Base-by-base conservation (phyloP, 345 rosid genomes). In the Corchorus capsularis region DNA sequence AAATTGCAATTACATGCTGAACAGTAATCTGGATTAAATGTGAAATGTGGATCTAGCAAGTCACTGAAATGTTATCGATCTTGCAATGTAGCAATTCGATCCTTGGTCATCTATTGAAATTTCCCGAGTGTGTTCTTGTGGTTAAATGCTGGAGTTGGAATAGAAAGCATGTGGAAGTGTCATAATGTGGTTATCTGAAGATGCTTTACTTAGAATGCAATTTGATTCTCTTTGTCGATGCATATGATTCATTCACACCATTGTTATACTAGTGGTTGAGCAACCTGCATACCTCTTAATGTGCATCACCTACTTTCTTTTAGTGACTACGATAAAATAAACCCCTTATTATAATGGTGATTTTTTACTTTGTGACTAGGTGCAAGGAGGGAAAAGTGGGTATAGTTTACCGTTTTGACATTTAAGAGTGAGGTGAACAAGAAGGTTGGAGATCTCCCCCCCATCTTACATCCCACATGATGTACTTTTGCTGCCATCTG, bases 291-390 rank as follows among this genome's bases (percentile, higher is more conserved):
- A 60, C 17, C 39, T 11, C 37, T 64, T 41, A 39, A 64, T 41
- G 69, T 64, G 69, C 50, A 39, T 11, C 41, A 41, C 9, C 50
- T 41, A 4, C 12, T 63, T 63, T 64, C 69, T n/a, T 64, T 63
- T 17, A 55, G 17, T 37, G 22, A 63, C 27, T 47, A 64, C 49
- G 15, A 17, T 64, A 4, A 4, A 16, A 39, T 12, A 39, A 39
- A 17, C 3, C 27, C 49, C 66, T 15, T 35, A 16, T 11, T 63
- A 15, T 2, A 63, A 15, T 34, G 67, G 61, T 20, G 37, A 3
- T 6, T 34, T 66, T 6, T 67, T 20, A 46, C 71, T 5, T 6
- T 20, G n/a, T 46, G 19, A 20, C 11, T 45, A 13, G 71, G 37
- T 19, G 0, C 19, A 8, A 1, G 2, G 0, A 12, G 11, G 15